A percentile compares a stretch with the other conserved stretches of the same genome.
Conservation (phyloP, 495 filamentous ascomycete genomes). For the Terfezia claveryi region DNA sequence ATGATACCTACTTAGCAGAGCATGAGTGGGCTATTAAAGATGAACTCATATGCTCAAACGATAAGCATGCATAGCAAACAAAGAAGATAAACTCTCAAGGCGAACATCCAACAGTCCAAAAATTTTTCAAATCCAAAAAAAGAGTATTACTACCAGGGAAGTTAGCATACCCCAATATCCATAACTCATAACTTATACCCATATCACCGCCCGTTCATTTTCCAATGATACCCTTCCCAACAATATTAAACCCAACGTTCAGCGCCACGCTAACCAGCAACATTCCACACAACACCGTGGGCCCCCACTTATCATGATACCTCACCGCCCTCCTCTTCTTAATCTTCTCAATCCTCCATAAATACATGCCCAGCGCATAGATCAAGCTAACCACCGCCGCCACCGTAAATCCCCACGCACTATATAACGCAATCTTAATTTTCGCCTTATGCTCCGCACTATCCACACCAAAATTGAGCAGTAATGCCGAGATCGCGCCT, state of each 20-base stretch:
- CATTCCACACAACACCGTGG: slow-evolving; percentile 51
- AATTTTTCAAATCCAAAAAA: too few relatives aligned
- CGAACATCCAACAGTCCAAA: too few relatives aligned
- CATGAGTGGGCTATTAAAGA: too few relatives aligned
- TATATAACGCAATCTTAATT: slow-evolving; percentile 26
- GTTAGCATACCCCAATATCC: slow-evolving; percentile 1
- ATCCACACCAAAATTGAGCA: slow-evolving; percentile 59
- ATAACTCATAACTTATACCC: neutral
- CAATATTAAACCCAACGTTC: slow-evolving; percentile 48
- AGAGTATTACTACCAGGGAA: too few relatives aligned
- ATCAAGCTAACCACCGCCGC: slow-evolving; percentile 50
- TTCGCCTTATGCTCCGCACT: slow-evolving; percentile 24
- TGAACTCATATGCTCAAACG: too few relatives aligned
- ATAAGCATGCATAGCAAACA: too few relatives aligned
- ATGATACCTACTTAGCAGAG: too few relatives aligned
- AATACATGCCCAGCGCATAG: slow-evolving; percentile 62
- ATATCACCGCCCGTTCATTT: neutral
- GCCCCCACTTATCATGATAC: slow-evolving; percentile 80
- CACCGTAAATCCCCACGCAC: slow-evolving; percentile 58
- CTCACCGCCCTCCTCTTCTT: slow-evolving; percentile 55
- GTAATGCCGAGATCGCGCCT: slow-evolving; percentile 68
- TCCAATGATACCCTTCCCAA: slow-evolving; percentile 3
- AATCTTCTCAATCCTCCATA: slow-evolving; percentile 72
- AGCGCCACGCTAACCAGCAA: slow-evolving; percentile 50
- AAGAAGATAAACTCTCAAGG: too few relatives aligned